Evolutionary conservation across 176 grass and related monocot species (phyloP).

Genomic region (Zoysia japonica): DNA sequence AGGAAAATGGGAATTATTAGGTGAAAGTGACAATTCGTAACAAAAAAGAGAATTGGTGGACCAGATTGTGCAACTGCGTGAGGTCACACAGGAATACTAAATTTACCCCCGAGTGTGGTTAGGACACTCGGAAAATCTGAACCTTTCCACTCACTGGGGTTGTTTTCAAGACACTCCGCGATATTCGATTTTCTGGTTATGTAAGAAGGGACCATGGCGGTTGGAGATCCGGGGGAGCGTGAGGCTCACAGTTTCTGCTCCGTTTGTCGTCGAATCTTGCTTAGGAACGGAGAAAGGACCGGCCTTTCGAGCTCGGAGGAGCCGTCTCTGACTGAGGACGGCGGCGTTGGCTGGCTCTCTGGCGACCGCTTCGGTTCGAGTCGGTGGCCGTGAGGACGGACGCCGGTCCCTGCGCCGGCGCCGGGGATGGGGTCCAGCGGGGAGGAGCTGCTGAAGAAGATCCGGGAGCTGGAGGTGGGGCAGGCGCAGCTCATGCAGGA

Average conservation of each 20-base stretch:
- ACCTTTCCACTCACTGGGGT: too few species aligned
- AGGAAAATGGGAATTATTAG: background rate
- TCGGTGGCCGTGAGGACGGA: conserved; percentile 2
- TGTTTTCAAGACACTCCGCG: too few species aligned
- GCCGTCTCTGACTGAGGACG: conserved; percentile 12
- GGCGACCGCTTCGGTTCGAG: conserved; percentile 16
- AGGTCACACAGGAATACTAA: too few species aligned
- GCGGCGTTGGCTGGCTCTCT: background rate
- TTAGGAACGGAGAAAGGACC: conserved; percentile 24
- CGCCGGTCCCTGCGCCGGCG: background rate
- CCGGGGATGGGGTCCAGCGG: conserved; percentile 53
- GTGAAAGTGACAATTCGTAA: conserved; percentile 7
- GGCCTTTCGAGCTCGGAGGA: conserved; percentile 39
- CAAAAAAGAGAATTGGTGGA: conserved; percentile 5
- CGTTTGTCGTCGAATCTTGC: conserved; percentile 41
- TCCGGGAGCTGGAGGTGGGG: conserved; percentile 67
- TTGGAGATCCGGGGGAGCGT: conserved; percentile 16
- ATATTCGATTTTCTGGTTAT: background rate
- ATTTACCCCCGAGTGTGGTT: too few species aligned
- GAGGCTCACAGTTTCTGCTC: conserved; percentile 22
- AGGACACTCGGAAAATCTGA: too few species aligned
- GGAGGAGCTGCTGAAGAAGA: conserved; percentile 85
- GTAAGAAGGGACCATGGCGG: background rate
- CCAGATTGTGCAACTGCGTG: background rate
- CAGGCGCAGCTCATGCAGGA: conserved; percentile 79